Evolutionary conservation across 495 filamentous ascomycete genomes (phyloP), one percentile per base, ranked within the genome.

Genomic region (Talaromyces thailandensis): DNA sequence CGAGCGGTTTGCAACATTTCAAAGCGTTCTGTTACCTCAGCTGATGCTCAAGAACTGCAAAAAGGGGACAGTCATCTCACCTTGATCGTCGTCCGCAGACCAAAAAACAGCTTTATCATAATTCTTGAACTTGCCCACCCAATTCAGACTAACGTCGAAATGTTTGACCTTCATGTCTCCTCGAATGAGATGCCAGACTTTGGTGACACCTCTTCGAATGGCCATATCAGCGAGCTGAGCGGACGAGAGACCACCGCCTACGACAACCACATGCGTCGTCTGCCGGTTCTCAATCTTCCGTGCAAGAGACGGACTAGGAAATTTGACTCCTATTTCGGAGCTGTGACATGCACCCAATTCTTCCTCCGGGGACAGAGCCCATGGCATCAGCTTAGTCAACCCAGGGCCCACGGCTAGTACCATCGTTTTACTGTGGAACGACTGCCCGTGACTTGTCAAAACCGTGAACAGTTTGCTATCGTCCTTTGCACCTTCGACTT

Each of bases 51-150:
- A 9, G 0, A 35, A 1, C 9, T 16, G 35, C 35, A 1, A 26
- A 23, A 16, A 32, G 24, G 21, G 5, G 43, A 3, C 64, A 26
- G 24, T 0, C 4, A 0, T 26, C 51, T 63, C 66, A 74, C 77
- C 77, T 64, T 84, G 79, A 52, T 84, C 77, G 6, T 76, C 80
- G 51, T 84, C 82, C 18, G 82, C 80, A 7, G 79, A 81, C 83
- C 84, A 87, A 66, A 87, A 88, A 2, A 76, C 75, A 26, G 86
- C 79, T 63, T 86, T 83, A 62, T 85, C 79, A 67, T 75, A 78
- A 69, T 87, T 87, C n/a, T 81, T 81, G 66, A 82, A 87, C 64
- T 88, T 88, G 26, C 82, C 83, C 69, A 88, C 81, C 86, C 86
- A 88, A 31, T 74, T 75, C 14, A 88, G 73, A 61, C 79, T 79